A percentile compares a stretch with the other conserved stretches of the same genome.
phyloP scores from a whole-genome alignment of 148 eudicot genomes.

The Persicaria maculosa region DNA sequence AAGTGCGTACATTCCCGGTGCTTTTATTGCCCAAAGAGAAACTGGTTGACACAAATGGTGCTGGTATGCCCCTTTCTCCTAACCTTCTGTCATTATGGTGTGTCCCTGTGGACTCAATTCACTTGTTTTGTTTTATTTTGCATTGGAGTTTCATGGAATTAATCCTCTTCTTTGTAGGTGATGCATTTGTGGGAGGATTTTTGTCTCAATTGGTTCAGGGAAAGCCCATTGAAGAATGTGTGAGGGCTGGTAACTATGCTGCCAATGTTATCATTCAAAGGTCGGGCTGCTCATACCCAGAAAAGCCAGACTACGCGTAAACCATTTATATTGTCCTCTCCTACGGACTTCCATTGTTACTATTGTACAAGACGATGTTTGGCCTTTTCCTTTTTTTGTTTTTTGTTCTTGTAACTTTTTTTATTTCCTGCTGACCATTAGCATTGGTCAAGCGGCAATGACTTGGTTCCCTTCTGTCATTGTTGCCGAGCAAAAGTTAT shows the following conservation, averaged over 20 bases:
- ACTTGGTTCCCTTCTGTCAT: neutral
- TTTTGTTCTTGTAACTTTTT: no score
- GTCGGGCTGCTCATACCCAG: slow-evolving; percentile 92
- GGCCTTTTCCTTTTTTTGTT: no score
- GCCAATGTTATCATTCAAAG: slow-evolving; percentile 84
- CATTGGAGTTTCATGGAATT: neutral
- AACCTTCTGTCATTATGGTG: no score
- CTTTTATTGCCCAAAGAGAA: slow-evolving; percentile 71
- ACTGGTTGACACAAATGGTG: slow-evolving; percentile 92
- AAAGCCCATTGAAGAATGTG: slow-evolving; percentile 76
- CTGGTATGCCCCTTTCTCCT: slow-evolving; percentile 41
- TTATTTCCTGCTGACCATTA: neutral
- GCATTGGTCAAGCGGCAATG: neutral
- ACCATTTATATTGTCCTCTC: neutral
- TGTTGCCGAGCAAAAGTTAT: neutral
- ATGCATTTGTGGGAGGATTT: slow-evolving; percentile 96
- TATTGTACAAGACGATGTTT: neutral
- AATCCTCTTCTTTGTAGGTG: slow-evolving; percentile 36
- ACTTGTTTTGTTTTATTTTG: neutral
- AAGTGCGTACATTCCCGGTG: slow-evolving; percentile 62
- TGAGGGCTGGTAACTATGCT: slow-evolving; percentile 78
- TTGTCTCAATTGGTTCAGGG: slow-evolving; percentile 70
- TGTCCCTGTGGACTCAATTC: no score
- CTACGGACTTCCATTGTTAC: neutral
- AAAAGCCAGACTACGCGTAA: slow-evolving; percentile 66